phyloP scores from a whole-genome alignment of 1,139 yeast species.

The Yamadazyma oceani region DNA sequence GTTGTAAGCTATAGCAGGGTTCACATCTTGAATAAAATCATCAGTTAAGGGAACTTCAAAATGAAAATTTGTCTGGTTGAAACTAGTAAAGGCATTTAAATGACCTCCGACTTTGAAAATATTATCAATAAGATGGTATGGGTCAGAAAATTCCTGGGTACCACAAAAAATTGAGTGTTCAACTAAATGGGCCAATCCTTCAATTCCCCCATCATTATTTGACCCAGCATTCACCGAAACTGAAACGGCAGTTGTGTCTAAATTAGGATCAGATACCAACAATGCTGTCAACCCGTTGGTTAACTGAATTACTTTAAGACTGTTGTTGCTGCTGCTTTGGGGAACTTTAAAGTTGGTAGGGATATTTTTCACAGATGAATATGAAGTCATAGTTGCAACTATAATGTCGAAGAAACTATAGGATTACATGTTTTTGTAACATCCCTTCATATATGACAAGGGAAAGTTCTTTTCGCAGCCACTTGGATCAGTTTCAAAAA shows the following conservation, averaged over 20 bases:
- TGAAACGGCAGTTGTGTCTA: conserved; percentile 40
- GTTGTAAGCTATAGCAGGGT: conserved; percentile 12
- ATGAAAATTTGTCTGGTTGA: conserved; percentile 60
- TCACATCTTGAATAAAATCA: conserved; percentile 2
- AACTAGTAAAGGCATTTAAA: conserved; percentile 66
- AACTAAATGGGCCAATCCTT: conserved; percentile 73
- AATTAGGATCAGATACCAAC: conserved; percentile 58
- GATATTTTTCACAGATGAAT: not conserved
- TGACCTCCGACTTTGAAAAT: conserved; percentile 52
- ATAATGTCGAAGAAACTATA: not conserved
- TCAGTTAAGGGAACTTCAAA: conserved; percentile 55
- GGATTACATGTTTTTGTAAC: not conserved
- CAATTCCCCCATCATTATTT: conserved; percentile 53
- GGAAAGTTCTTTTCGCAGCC: conserved; percentile 2
- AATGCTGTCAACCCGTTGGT: conserved; percentile 54
- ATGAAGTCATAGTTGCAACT: not conserved
- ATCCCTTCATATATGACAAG: not conserved
- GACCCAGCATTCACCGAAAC: conserved; percentile 64
- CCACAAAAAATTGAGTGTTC: conserved; percentile 69
- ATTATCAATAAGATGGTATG: conserved; percentile 43
- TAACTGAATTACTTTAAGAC: conserved; percentile 38
- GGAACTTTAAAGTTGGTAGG: conserved; percentile 6
- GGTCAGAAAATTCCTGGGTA: conserved; percentile 51
- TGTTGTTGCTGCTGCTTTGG: conserved; percentile 1
- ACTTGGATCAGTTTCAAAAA: not conserved